These are phyloP conservation scores for Pestalotiopsis sp. DNA, from an alignment of 2,329 filamentous ascomycete genomes.

Conservation along the genomic window DNA sequence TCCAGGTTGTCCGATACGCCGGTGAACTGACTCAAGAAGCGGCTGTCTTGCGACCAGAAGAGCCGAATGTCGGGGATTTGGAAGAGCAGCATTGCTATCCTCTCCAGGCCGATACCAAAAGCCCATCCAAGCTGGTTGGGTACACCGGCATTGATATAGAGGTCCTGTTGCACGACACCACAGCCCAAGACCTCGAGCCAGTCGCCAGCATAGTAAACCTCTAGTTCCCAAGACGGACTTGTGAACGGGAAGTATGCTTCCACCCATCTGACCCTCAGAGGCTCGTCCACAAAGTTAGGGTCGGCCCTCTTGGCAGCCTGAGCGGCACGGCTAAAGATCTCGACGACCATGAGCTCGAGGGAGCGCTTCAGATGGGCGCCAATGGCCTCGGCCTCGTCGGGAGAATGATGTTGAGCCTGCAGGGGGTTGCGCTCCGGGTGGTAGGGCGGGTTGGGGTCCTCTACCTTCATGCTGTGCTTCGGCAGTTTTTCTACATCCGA, in stretches of 20 bases:
- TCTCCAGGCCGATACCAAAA: conserved; percentile 90
- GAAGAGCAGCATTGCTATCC: conserved; percentile 97
- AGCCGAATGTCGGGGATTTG: conserved; percentile 94
- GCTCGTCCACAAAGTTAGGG: conserved; percentile 61
- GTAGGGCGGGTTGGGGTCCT: conserved; percentile 80
- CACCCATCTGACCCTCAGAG: conserved; percentile 87
- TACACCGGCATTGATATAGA: conserved; percentile 77
- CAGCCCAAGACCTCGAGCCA: conserved; percentile 98
- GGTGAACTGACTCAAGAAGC: conserved; percentile 86
- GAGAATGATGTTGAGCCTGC: conserved; percentile 70
- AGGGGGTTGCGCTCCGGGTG: conserved; percentile 82
- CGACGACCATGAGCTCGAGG: conserved; percentile 85
- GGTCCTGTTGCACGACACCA: conserved; percentile 82
- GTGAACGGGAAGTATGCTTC: conserved; percentile 99
- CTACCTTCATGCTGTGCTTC: conserved; percentile 73
- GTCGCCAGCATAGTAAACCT: conserved; percentile 90
- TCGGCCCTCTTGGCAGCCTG: conserved; percentile 60
- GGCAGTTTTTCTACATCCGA: conserved; percentile 73
- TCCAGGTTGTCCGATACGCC: conserved; percentile 57
- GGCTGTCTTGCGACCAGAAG: conserved; percentile 86
- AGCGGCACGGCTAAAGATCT: conserved; percentile 81
- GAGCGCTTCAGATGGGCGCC: conserved; percentile 85
- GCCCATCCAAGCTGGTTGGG: conserved; percentile 86
- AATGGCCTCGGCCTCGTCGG: conserved; percentile 80
- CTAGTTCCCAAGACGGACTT: conserved; percentile 91